Evolutionary conservation across 2,329 filamentous ascomycete genomes (phyloP), one percentile per base, ranked within the genome.

Genomic region (Nectriaceae sp.): DNA sequence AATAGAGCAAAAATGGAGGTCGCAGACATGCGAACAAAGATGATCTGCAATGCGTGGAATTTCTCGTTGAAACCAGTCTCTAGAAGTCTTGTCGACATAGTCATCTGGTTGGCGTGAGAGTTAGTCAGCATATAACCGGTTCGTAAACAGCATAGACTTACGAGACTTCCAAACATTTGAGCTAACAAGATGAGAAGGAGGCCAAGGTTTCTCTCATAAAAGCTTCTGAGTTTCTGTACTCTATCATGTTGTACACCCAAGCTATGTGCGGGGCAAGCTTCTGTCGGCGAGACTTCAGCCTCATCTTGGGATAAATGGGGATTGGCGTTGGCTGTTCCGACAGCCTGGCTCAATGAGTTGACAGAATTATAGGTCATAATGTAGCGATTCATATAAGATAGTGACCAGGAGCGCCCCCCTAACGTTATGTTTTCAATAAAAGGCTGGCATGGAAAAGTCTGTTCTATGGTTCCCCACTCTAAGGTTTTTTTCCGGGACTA

Each of bases 151-250:
- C n/a, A 19, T 10, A 22, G 11, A 20, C 66, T 44, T 56, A 74
- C 71, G 42, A 73, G 61, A 0, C 71, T 73, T 0, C 59, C 71
- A 46, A 74, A 74, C 2, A 72, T 62, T 43, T 74, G 70, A 0
- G 70, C 71, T 8, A 68, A 13, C 38, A 74, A 71, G 1, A 74
- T 67, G 15, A 74, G 63, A 8, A 73, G 65, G 1, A 74, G 47
- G 0, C 71, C 71, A 2, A 74, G 52, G 16, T 74, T 74, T 31
- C 53, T 73, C 68, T 66, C 73, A 68, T 61, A 73, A 11, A 89
- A 87, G 3, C 16, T 37, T 6, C 16, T 11, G 16, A 37, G 18
- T 18, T 18, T 6, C 33, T 16, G 33, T 16, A 10, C 11, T 37
- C 33, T 15, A 8, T 31, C 15, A 10, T 31, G 26, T 15, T 31